These are phyloP conservation scores for Leishmania major DNA, from an alignment of 208 protist species.

Conservation along the genomic window DNA sequence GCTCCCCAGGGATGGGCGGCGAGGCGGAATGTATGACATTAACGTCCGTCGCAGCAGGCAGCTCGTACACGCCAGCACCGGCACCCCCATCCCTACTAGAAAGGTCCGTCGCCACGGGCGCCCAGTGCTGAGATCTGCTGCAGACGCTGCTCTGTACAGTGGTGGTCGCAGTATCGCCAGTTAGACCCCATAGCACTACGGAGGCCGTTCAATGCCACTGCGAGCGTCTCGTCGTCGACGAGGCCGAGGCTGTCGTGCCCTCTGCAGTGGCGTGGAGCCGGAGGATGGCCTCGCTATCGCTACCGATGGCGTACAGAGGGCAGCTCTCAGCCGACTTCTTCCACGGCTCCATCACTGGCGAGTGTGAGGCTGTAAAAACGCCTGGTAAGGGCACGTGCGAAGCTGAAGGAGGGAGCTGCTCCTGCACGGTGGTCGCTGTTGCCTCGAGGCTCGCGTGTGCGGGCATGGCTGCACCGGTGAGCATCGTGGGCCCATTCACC, in stretches of 20 bases:
- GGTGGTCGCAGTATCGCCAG: background rate
- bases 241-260: background rate
- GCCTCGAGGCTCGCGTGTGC: conserved; percentile 8
- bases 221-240: background rate
- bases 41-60: background rate
- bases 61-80: conserved; percentile 10
- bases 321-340: background rate
- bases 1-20: background rate
- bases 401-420: conserved; percentile 11
- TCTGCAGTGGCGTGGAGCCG: background rate
- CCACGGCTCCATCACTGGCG: background rate
- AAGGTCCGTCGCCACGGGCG: conserved; percentile 19
- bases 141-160: conserved; percentile 1
- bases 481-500: background rate
- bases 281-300: background rate
- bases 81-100: conserved; percentile 3
- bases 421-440: conserved; percentile 3
- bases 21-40: background rate
- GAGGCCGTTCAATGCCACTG: background rate
- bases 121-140: background rate
- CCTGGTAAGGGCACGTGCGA: background rate
- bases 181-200: background rate
- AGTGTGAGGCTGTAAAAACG: background rate
- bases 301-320: conserved; percentile 10
- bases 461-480: background rate